Percentiles rank a stretch among this genome's conserved stretches.
These are phyloP conservation scores for Cytospora piceae DNA, from an alignment of 2,329 filamentous ascomycete species.

Conservation along the genomic window DNA sequence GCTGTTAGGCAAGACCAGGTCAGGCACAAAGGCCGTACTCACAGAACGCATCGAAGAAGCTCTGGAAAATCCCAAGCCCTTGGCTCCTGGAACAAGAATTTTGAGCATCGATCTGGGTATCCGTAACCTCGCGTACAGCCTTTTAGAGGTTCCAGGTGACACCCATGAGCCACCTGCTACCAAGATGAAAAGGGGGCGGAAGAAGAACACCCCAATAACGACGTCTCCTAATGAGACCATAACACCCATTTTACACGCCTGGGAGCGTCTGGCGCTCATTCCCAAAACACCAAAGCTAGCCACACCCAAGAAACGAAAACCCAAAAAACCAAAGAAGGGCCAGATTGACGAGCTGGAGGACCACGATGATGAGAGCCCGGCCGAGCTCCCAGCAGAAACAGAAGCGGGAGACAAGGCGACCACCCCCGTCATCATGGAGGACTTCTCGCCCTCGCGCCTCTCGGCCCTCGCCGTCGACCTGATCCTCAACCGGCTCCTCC, in stretches of 20 bases:
- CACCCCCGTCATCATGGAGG: slow-evolving; percentile 30
- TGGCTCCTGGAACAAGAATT: slow-evolving; percentile 51
- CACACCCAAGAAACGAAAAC: slow-evolving; percentile 26
- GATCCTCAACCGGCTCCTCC: slow-evolving; percentile 44
- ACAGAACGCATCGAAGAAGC: slow-evolving; percentile 52
- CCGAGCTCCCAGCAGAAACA: background rate
- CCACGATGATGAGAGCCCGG: background rate
- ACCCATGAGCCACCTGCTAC: background rate
- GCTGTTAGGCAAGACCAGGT: slow-evolving; percentile 26
- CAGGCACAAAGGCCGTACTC: slow-evolving; percentile 62
- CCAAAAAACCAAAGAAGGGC: background rate
- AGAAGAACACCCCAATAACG: slow-evolving; percentile 7
- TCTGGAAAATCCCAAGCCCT: slow-evolving; percentile 33
- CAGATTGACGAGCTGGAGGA: background rate
- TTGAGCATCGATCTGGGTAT: slow-evolving; percentile 86
- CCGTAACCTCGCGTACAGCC: slow-evolving; percentile 76
- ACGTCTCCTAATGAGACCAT: slow-evolving; percentile 36
- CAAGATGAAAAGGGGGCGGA: background rate
- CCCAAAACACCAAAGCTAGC: slow-evolving; percentile 18
- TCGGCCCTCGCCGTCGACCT: slow-evolving; percentile 41
- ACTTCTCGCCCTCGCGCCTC: slow-evolving; percentile 42
- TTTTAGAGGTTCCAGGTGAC: slow-evolving; percentile 45
- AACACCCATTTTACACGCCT: slow-evolving; percentile 32
- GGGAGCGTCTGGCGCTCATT: slow-evolving; percentile 34
- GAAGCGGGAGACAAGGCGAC: slow-evolving; percentile 6